Conservation (phyloP, 2,329 filamentous ascomycete species). For the Hypoxylon sp. region DNA sequence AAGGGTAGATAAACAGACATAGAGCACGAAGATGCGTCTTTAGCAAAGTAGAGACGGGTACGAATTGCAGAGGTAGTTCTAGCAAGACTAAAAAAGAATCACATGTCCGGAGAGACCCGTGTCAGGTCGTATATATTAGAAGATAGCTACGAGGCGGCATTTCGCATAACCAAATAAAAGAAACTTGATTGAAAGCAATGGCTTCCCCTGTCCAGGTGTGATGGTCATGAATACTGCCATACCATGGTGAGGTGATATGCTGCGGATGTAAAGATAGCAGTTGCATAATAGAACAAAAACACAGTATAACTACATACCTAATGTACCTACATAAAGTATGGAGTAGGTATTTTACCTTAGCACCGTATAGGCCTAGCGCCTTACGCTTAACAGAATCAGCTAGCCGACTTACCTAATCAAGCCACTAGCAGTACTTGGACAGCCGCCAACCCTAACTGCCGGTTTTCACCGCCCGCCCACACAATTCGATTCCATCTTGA, state of each 20-base stretch:
- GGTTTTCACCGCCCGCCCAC: slow-evolving; percentile 55
- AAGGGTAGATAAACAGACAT: slow-evolving; percentile 38
- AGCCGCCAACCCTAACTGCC: slow-evolving; percentile 60
- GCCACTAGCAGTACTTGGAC: slow-evolving; percentile 13
- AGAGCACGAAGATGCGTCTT: slow-evolving; percentile 26
- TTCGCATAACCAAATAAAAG: slow-evolving; percentile 21
- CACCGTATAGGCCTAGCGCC: not conserved
- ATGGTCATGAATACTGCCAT: not conserved
- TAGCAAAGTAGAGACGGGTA: slow-evolving; percentile 16
- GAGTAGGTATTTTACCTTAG: not conserved
- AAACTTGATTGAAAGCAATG: not conserved
- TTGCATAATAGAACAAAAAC: not conserved
- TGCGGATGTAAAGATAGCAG: not conserved
- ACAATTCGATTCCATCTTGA: slow-evolving; percentile 43
- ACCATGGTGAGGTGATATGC: not conserved
- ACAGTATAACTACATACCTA: not conserved
- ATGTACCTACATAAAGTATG: too few species aligned
- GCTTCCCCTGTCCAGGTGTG: not conserved
- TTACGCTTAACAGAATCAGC: not conserved
- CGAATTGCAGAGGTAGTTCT: slow-evolving; percentile 9
- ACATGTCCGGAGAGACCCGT: slow-evolving; percentile 9
- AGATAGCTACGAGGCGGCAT: slow-evolving; percentile 9
- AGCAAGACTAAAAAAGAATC: slow-evolving; percentile 6
- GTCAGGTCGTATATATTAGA: not conserved
- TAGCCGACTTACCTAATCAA: slow-evolving; percentile 14